Evolutionary conservation across 2,329 filamentous ascomycete species (phyloP), one percentile per base, ranked within the genome.

Genomic region (Colletotrichum nymphaeae): DNA sequence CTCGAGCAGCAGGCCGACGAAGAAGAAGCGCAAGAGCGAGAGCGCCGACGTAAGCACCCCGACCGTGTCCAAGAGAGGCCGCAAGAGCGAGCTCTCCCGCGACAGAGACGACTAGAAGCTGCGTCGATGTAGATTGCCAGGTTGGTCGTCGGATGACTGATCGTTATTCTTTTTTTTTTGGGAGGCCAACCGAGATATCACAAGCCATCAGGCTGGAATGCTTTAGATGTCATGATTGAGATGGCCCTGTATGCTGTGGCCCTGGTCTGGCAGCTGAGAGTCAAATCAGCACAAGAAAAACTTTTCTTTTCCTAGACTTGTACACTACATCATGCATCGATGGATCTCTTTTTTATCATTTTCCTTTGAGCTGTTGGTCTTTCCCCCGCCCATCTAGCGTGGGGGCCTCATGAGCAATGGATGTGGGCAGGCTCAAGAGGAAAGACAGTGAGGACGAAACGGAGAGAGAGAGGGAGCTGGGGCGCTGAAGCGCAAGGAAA

Each of bases 1-100:
- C 2, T 85, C 84, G 2, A 86, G 84, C 49, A 62, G 63, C 49
- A 83, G 88, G 52, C 88, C 88, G 22, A 81, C 83, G 0, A 91
- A 91, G 83, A 88, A 87, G 81, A 91, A 90, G 84, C 85, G 88
- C 4, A 90, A 89, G 85, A 90, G 88, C 76, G 87, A 88, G 62
- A 82, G 77, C 32, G 84, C 81, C 37, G 83, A 71, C 5, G 58
- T 60, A 35, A 68, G 76, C 26, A 83, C 83, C 30, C 80, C 80
- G 30, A 81, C 79, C 32, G 78, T 75, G 6, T 28, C 71, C 42
- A 80, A 77, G 76, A 78, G 74, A 58, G 74, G 82, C 22, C 79
- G 83, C 52, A 85, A 84, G 77, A 80, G 77, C 63, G 77, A 75
- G 53, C 59, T 63, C 32, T 52, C 73, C 6, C 74, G 63, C 4